Percentiles rank a stretch among this genome's conserved stretches.
phyloP scores from a whole-genome alignment of 495 filamentous ascomycete genomes.

The Gamarada debralockiae region DNA sequence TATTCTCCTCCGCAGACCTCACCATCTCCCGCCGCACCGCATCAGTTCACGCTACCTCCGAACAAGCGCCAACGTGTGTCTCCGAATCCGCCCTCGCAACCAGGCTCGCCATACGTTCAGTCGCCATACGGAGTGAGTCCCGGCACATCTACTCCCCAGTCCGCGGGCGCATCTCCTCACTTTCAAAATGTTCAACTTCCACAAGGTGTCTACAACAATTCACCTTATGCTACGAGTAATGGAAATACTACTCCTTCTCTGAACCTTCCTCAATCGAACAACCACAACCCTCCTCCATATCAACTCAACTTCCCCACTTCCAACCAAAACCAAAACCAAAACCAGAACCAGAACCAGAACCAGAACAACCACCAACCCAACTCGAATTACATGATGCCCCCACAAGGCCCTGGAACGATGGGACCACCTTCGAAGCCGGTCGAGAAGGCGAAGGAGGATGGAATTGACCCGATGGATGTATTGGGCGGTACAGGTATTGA shows the following conservation, averaged over 20 bases:
- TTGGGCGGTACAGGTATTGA: constrained; percentile 77
- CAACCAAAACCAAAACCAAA: constrained; percentile 32
- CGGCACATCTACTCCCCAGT: constrained; percentile 25
- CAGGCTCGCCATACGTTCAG: constrained; percentile 34
- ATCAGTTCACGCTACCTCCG: constrained; percentile 30
- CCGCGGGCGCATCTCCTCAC: constrained; percentile 26
- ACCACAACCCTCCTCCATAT: constrained; percentile 5
- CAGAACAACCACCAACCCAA: constrained; percentile 25
- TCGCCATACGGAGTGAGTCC: constrained; percentile 52
- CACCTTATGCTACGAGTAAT: constrained; percentile 25
- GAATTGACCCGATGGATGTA: constrained; percentile 68
- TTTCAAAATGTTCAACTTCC: constrained; percentile 22
- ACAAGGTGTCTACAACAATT: constrained; percentile 22
- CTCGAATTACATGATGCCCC: constrained; percentile 28
- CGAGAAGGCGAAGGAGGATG: constrained; percentile 65
- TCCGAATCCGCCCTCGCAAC: constrained; percentile 56
- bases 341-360: constrained; percentile 29
- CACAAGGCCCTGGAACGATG: constrained; percentile 57
- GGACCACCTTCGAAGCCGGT: constrained; percentile 73
- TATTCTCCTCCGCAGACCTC: constrained; percentile 54
- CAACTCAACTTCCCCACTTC: not conserved
- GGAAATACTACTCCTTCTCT: constrained; percentile 13
- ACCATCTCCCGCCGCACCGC: constrained; percentile 38
- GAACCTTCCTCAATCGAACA: constrained; percentile 15
- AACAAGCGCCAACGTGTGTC: constrained; percentile 67